Base-by-base conservation (phyloP, 2,329 filamentous ascomycete species). In the Onygenales sp. region DNA sequence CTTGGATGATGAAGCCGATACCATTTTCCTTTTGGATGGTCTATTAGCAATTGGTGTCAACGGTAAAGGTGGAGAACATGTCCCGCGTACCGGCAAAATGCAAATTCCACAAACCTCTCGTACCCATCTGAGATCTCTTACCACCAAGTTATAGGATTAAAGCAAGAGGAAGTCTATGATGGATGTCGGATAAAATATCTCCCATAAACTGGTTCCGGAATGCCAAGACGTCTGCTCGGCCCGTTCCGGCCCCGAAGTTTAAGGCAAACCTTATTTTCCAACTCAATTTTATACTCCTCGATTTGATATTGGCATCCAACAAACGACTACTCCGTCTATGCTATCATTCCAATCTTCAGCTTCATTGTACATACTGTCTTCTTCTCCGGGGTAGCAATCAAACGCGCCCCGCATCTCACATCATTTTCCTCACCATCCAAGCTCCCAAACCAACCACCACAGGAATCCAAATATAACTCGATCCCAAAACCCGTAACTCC, bases 11-110 rank as follows among this genome's bases (percentile, higher is more conserved):
- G 59, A 7, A 39, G 58, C 8, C 61, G 58, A 57, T 60, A 63
- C 58, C 62, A 63, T 58, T 60, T 60, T 13, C 54, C 61, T 63
- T 33, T 45, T 46, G 21, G 14, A 55, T 56, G 9, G 36, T 44
- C 13, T 48, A 70, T 52, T 61, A 57, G 54, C 65, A 39, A 53
- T 48, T 31, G 43, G 46, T 27, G 21, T 27, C 21, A 27, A 27
- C 39, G 46, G 44, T 42, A 32, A 47, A 46, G 35, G 38, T 17
- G 1, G 35, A 57, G 45, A 53, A 44, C 11, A 46, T 33, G 17
- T 13, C 31, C 39, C 35, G 21, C 33, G 27, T 51, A 57, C 51
- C 54, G 43, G 14, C 51, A 52, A 21, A 49, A 53, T 43, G 50
- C 35, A 55, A 49, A 51, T 57, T 57, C 55, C 54, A 57, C 43